Conservation (phyloP, 1,139 yeast genomes). For the Pichia cactophila region DNA sequence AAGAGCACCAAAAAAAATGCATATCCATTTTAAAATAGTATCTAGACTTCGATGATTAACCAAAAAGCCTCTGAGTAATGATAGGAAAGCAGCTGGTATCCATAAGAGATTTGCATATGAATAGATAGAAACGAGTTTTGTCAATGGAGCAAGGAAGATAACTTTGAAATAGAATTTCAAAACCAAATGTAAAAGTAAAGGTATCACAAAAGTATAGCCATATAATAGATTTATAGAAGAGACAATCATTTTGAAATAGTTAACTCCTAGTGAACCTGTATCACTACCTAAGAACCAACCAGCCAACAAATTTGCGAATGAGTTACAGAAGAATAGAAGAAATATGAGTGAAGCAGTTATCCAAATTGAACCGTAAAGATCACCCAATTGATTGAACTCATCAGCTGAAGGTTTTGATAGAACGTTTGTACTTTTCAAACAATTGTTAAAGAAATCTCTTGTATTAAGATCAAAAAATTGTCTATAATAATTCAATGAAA, state of each 20-base stretch:
- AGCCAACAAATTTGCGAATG: constrained; percentile 48
- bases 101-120: constrained; percentile 76
- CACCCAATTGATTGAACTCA: constrained; percentile 41
- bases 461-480: constrained; percentile 60
- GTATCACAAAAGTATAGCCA: constrained; percentile 64
- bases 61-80: constrained; percentile 40
- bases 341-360: constrained; percentile 72
- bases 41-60: constrained; percentile 29
- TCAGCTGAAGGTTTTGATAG: constrained; percentile 28
- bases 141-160: constrained; percentile 30
- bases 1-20: constrained; percentile 39
- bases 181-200: constrained; percentile 43
- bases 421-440: constrained; percentile 41
- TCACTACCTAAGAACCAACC: constrained; percentile 28
- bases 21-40: constrained; percentile 38
- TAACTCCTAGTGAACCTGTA: constrained; percentile 16
- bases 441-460: constrained; percentile 43
- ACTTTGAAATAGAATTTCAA: constrained; percentile 42
- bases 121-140: constrained; percentile 50
- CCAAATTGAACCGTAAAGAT: constrained; percentile 81
- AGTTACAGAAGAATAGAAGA: constrained; percentile 64
- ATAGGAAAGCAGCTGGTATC: constrained; percentile 67
- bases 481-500: constrained; percentile 50
- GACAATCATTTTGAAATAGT: constrained; percentile 49
- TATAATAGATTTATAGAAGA: constrained; percentile 61